Percentiles rank a stretch among this genome's conserved stretches.
Evolutionary conservation across 805 yeast species (phyloP).

Genomic region (Yarrowia porcina): DNA sequence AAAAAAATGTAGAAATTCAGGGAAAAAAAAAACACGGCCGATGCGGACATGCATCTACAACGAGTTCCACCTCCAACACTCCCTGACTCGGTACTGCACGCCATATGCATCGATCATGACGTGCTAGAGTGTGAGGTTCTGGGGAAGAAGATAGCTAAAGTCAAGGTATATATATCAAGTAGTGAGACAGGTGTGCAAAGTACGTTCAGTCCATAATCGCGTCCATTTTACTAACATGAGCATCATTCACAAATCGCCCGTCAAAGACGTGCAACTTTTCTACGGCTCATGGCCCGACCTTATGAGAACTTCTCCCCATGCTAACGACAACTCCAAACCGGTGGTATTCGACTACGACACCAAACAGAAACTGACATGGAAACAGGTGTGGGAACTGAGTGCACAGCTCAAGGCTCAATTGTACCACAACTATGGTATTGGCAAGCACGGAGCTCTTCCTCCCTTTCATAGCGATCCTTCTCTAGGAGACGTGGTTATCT

Average conservation of each 20-base stretch:
- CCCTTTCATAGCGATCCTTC: background rate
- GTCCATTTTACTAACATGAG: background rate
- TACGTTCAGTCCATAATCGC: no score
- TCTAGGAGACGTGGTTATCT: conserved; percentile 18
- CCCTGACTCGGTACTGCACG: conserved; percentile 24
- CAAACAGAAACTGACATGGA: background rate
- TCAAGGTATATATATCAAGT: background rate
- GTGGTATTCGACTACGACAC: conserved; percentile 10
- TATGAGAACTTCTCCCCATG: background rate
- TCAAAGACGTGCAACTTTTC: background rate
- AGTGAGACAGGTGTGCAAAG: no score
- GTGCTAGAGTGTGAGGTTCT: conserved; percentile 8
- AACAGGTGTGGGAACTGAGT: background rate
- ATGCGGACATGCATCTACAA: no score
- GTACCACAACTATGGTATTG: conserved; percentile 2
- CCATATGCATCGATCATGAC: conserved; percentile 17
- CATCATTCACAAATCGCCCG: conserved; percentile 21
- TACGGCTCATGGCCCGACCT: conserved; percentile 25
- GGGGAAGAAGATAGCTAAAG: background rate
- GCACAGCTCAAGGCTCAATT: background rate
- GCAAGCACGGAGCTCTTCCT: background rate
- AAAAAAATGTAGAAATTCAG: no score
- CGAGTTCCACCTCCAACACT: background rate
- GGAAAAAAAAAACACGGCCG: no score
- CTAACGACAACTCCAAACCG: background rate